Conservation (phyloP, 2,329 filamentous ascomycete species). For the Sporothrix humicola region DNA sequence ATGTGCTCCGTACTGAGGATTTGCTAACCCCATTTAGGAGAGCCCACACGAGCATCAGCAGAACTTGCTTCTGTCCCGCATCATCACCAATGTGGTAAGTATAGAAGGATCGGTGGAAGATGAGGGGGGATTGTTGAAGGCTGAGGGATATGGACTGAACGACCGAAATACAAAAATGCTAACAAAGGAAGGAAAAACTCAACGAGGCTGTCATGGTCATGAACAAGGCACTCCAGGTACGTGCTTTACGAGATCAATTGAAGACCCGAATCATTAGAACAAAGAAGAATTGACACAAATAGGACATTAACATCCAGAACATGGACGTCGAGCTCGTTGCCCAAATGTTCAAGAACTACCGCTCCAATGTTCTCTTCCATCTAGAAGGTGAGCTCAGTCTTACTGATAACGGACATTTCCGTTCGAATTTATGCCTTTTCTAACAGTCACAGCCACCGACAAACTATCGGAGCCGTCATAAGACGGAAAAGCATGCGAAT, state of each 20-base stretch:
- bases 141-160: no score
- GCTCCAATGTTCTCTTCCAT: conserved; percentile 96
- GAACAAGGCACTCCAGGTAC: conserved; percentile 88
- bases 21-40: conserved; percentile 61
- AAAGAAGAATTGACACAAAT: neutral
- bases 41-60: conserved; percentile 98
- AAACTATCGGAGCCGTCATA: conserved; percentile 36
- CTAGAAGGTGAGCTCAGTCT: conserved; percentile 73
- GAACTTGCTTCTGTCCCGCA: conserved; percentile 87
- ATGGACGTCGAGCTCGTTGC: conserved; percentile 98
- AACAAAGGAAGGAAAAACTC: conserved; percentile 77
- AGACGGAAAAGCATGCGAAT: neutral
- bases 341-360: conserved; percentile 99
- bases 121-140: neutral
- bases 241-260: conserved; percentile 26
- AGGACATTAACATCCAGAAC: conserved; percentile 98
- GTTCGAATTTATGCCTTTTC: neutral
- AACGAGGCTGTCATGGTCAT: conserved; percentile 92
- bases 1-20: neutral
- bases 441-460: conserved; percentile 36
- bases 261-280: neutral
- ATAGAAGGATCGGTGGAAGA: neutral
- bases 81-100: conserved; percentile 95
- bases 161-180: neutral
- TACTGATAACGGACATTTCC: neutral